These are phyloP conservation scores for Citrullus amarus DNA, from an alignment of 306 rosid genomes.

Conservation along the genomic window DNA sequence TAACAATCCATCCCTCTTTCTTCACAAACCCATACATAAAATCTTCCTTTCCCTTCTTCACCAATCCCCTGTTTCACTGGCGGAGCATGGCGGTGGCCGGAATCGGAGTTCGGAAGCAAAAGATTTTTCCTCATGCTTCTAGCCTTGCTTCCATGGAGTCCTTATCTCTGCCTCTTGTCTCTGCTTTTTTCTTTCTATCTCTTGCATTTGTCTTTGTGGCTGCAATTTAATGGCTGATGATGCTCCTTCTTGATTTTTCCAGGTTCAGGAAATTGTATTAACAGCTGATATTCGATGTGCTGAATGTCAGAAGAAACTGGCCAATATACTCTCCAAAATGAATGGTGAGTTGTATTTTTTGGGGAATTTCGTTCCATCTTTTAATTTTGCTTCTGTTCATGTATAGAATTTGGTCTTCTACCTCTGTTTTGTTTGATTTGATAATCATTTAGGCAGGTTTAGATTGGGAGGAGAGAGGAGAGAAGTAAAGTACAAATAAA, in stretches of 20 bases:
- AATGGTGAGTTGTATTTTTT: not conserved
- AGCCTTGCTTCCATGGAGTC: slow-evolving; percentile 17
- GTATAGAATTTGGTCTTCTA: no score
- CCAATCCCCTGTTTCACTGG: not conserved
- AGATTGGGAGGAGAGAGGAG: no score
- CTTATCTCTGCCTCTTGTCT: slow-evolving; percentile 53
- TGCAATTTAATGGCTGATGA: not conserved
- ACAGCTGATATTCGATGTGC: not conserved
- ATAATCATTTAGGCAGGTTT: no score
- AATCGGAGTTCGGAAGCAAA: slow-evolving; percentile 3
- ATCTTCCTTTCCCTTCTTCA: no score
- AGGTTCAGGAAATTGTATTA: slow-evolving; percentile 2
- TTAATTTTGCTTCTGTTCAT: not conserved
- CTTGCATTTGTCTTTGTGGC: not conserved
- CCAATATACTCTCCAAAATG: slow-evolving; percentile 1
- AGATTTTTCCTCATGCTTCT: slow-evolving; percentile 3
- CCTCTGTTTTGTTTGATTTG: no score
- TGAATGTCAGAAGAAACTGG: not conserved
- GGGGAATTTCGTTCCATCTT: not conserved
- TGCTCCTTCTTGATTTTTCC: not conserved
- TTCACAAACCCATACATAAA: no score
- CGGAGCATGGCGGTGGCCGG: not conserved
- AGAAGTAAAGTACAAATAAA: no score
- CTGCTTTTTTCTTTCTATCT: slow-evolving; percentile 12
- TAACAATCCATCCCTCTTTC: no score